Evolutionary conservation across 345 rosid genomes (phyloP).

Genomic region (Eucalyptus decipiens): DNA sequence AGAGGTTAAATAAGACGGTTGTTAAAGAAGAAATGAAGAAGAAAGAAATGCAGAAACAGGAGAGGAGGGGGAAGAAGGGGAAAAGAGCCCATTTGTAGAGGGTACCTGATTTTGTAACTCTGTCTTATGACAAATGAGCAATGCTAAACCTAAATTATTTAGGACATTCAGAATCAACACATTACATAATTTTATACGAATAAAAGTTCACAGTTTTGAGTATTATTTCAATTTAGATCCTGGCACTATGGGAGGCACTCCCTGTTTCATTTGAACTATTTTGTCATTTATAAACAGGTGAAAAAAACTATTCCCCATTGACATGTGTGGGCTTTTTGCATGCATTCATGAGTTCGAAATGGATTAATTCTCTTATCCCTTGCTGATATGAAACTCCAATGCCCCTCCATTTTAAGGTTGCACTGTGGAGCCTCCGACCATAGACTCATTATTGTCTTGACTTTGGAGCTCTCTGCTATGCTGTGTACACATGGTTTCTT

Average conservation of each 20-base stretch:
- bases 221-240: neutral
- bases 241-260: neutral
- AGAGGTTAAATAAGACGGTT: neutral
- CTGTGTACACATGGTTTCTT: neutral
- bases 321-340: neutral
- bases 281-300: neutral
- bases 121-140: neutral
- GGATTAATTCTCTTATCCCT: neutral
- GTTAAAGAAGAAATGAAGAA: neutral
- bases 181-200: neutral
- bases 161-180: neutral
- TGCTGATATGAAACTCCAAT: neutral
- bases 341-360: neutral
- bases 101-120: neutral
- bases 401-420: neutral
- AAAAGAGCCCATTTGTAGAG: neutral
- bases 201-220: neutral
- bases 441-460: neutral
- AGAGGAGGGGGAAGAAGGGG: neutral
- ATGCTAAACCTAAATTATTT: neutral
- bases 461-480: neutral
- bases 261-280: neutral
- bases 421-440: neutral
- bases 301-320: neutral
- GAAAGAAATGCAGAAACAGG: neutral